Percentiles rank a stretch among this genome's conserved stretches.
Conservation (phyloP, 2,329 filamentous ascomycete genomes). For the Lecanicillium sp. region DNA sequence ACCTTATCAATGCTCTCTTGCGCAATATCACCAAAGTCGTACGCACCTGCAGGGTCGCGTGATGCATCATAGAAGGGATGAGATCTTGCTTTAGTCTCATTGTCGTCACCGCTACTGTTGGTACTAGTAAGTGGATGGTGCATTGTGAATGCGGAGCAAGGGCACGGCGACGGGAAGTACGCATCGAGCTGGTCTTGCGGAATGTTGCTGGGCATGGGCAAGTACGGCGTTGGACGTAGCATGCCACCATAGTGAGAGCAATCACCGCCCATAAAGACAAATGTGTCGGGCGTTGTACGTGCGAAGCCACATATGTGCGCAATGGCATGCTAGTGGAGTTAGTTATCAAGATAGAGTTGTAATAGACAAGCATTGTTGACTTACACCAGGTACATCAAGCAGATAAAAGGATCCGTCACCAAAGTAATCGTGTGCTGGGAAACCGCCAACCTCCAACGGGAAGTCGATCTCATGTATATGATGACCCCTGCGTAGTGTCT, state of each 20-base stretch:
- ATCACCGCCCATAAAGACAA: conserved; percentile 35
- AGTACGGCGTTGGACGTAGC: conserved; percentile 25
- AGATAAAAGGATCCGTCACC: conserved; percentile 34
- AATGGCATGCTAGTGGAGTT: conserved; percentile 20
- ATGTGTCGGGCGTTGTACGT: conserved; percentile 28
- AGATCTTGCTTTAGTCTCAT: not conserved
- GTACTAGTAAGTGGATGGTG: not conserved
- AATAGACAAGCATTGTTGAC: not conserved
- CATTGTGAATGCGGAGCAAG: conserved; percentile 3
- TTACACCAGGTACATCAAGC: conserved; percentile 29
- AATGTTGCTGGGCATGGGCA: conserved; percentile 24
- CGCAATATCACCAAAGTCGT: conserved; percentile 2
- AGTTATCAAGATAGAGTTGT: not conserved
- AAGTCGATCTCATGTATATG: conserved; percentile 21
- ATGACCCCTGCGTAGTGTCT: conserved; percentile 12
- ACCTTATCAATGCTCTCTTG: conserved; percentile 7
- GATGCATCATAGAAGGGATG: conserved; percentile 5
- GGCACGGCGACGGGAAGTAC: not conserved
- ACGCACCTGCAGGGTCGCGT: not conserved
- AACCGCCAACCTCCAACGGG: conserved; percentile 24
- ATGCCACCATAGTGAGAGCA: conserved; percentile 31
- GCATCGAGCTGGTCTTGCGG: conserved; percentile 4
- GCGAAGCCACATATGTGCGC: conserved; percentile 35
- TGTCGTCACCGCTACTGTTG: not conserved
- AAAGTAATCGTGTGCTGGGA: conserved; percentile 32